phyloP scores from a whole-genome alignment of 1,284 basidiomycete genomes.

The Ustilago loliicola region DNA sequence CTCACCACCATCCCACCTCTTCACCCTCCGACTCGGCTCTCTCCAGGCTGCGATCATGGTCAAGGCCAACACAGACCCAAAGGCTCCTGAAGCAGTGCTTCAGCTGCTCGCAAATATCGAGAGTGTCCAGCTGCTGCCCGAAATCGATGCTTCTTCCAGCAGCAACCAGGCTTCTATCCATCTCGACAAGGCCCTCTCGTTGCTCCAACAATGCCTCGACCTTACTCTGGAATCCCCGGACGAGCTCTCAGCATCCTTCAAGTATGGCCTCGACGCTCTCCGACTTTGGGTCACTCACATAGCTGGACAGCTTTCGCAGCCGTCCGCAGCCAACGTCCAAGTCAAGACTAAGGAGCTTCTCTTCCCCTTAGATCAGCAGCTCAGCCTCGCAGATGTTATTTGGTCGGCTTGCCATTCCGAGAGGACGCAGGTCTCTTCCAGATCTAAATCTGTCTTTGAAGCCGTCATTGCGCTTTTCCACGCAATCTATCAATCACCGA shows the following conservation, averaged over 20 bases:
- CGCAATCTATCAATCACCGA: slow-evolving; percentile 15
- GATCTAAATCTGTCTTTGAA: slow-evolving; percentile 45
- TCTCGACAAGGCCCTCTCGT: slow-evolving; percentile 27
- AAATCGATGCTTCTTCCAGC: slow-evolving; percentile 19
- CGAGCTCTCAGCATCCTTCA: slow-evolving; percentile 49
- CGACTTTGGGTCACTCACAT: slow-evolving; percentile 41
- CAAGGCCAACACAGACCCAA: slow-evolving; percentile 53
- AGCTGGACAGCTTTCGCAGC: slow-evolving; percentile 12
- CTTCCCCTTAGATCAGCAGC: slow-evolving; percentile 39
- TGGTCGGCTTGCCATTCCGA: slow-evolving; percentile 53
- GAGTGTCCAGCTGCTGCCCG: slow-evolving; percentile 14
- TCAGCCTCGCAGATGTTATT: slow-evolving; percentile 41
- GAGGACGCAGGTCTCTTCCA: slow-evolving; percentile 37
- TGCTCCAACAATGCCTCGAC: slow-evolving; percentile 42
- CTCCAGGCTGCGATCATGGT: slow-evolving; percentile 24
- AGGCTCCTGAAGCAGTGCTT: slow-evolving; percentile 34
- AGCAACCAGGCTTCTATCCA: slow-evolving; percentile 16
- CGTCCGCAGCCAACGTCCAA: slow-evolving; percentile 8
- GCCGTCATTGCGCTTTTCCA: slow-evolving; percentile 28
- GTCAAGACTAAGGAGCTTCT: slow-evolving; percentile 17
- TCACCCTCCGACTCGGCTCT: background rate
- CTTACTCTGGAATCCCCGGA: slow-evolving; percentile 28
- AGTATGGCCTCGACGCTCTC: slow-evolving; percentile 49
- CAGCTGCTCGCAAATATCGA: slow-evolving; percentile 45
- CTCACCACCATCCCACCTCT: slow-evolving; percentile 5